These are phyloP conservation scores for Cardiospermum halicacabum DNA, from an alignment of 345 rosid genomes.

Conservation along the genomic window DNA sequence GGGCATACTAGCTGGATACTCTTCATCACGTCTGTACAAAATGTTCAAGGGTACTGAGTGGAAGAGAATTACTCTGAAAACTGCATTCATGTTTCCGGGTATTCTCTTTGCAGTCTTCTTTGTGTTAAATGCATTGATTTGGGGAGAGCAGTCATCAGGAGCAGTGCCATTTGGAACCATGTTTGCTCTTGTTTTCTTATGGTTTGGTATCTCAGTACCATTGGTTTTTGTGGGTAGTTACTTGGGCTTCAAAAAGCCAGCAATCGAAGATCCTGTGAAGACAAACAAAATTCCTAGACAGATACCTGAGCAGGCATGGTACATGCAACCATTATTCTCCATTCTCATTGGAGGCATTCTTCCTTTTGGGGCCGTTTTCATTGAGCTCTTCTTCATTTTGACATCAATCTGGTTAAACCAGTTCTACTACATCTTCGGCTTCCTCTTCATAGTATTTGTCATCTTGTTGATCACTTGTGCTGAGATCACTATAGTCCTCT, in stretches of 20 bases:
- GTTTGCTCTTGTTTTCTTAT: slow-evolving; percentile 91
- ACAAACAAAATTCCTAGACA: slow-evolving; percentile 95
- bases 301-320: slow-evolving; percentile 96
- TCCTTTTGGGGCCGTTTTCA: slow-evolving; percentile 95
- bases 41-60: slow-evolving; percentile 96
- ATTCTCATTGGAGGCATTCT: slow-evolving; percentile 93
- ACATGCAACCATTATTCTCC: slow-evolving; percentile 90
- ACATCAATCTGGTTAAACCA: slow-evolving; percentile 98
- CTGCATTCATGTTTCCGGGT: slow-evolving; percentile 94
- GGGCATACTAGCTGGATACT: slow-evolving; percentile 92
- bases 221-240: slow-evolving; percentile 93
- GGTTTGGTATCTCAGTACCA: slow-evolving; percentile 98
- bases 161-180: slow-evolving; percentile 96
- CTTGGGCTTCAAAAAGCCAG: slow-evolving; percentile 88
- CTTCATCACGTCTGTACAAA: slow-evolving; percentile 82
- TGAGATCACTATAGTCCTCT: slow-evolving; percentile 86
- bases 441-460: slow-evolving; percentile 90
- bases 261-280: slow-evolving; percentile 84
- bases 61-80: slow-evolving; percentile 89
- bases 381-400: slow-evolving; percentile 94
- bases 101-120: slow-evolving; percentile 78
- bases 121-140: slow-evolving; percentile 78
- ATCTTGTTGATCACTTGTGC: slow-evolving; percentile 89
- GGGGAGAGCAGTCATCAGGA: slow-evolving; percentile 97
- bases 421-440: slow-evolving; percentile 97